Base-by-base conservation (phyloP, 441 rosid genomes). In the Arabidopsis lyrata region DNA sequence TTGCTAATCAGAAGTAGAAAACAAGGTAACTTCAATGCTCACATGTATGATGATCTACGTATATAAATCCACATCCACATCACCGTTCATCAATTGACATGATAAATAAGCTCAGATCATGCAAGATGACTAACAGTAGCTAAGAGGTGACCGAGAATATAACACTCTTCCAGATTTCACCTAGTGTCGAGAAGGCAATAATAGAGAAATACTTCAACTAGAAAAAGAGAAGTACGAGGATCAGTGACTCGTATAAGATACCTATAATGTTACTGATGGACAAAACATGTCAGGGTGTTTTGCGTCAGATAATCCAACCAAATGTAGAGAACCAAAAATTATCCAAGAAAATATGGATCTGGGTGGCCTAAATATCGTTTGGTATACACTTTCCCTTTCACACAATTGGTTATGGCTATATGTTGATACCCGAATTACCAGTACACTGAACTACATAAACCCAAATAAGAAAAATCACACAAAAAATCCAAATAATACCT, bases 111-210 rank as follows among this genome's bases (percentile, higher is more conserved):
- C 49, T 63, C 64, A 45, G 70, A 73, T 62, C 38, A 63, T 53
- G 63, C 70, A 63, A 63, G 63, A 54, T 20, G 55, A 32, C 63
- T 31, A 72, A 16, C 27, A 42, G 56, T 32, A 31, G 53, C 67
- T 50, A 38, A 34, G 34, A 16, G 3, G 36, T 24, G 36, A 14
- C 36, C 42, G 14, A 61, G 50, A n/a, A 61, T 27, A 11, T 29
- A 63, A 64, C 3, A 24, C 29, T 5, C n/a, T 45, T 16, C 42
- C 6, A 63, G 31, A n/a, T 63, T 63, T 16, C 44, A 64, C 31
- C 6, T 64, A 16, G 15, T 62, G 42, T 47, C 32, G 5, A 48
- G 32, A 64, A 64, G 56, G 20, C 32, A 64, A 47, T 6, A 32
- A 4, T 32, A 47, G 32, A 32, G 18, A 45, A 16, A 6, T 22